phyloP scores from a whole-genome alignment of 1,284 basidiomycete genomes.

The Ustilago curta region DNA sequence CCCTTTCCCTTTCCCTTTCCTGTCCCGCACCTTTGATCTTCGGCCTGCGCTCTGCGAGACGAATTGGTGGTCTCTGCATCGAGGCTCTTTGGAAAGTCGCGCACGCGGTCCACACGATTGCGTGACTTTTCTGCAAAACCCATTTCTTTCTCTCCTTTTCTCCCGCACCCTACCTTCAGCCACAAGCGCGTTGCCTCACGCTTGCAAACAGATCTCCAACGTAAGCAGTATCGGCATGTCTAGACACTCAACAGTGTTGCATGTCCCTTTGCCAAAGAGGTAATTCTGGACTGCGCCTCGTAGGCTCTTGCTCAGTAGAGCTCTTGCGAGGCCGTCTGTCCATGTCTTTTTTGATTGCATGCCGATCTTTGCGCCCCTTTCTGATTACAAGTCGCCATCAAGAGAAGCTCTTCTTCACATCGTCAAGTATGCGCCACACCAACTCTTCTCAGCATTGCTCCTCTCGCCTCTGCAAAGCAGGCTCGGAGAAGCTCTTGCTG shows the following conservation, averaged over 20 bases:
- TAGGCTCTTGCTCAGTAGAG: constrained; percentile 6
- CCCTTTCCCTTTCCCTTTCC: constrained; percentile 1
- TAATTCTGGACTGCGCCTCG: constrained; percentile 20
- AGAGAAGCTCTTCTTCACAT: constrained; percentile 33
- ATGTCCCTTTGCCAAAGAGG: constrained; percentile 46
- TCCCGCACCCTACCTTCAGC: not conserved
- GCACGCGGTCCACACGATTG: constrained; percentile 12
- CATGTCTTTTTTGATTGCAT: constrained; percentile 34
- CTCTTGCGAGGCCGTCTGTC: constrained; percentile 6
- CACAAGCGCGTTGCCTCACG: not conserved
- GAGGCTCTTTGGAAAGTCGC: constrained; percentile 6
- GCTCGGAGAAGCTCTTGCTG: not conserved
- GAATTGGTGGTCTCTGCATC: constrained; percentile 3
- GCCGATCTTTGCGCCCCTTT: constrained; percentile 31
- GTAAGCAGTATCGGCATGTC: constrained; percentile 29
- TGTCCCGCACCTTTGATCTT: not conserved
- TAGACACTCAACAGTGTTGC: constrained; percentile 43
- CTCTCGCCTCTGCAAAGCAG: not conserved
- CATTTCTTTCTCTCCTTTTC: constrained; percentile 9
- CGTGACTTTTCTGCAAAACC: constrained; percentile 6
- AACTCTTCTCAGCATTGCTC: constrained; percentile 4
- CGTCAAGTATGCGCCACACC: constrained; percentile 10
- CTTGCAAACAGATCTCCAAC: constrained; percentile 13
- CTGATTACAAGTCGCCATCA: constrained; percentile 19
- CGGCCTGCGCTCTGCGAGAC: constrained; percentile 11